These are phyloP conservation scores for Voacanga thouarsii DNA, from an alignment of 257 asterid genomes.

Conservation along the genomic window DNA sequence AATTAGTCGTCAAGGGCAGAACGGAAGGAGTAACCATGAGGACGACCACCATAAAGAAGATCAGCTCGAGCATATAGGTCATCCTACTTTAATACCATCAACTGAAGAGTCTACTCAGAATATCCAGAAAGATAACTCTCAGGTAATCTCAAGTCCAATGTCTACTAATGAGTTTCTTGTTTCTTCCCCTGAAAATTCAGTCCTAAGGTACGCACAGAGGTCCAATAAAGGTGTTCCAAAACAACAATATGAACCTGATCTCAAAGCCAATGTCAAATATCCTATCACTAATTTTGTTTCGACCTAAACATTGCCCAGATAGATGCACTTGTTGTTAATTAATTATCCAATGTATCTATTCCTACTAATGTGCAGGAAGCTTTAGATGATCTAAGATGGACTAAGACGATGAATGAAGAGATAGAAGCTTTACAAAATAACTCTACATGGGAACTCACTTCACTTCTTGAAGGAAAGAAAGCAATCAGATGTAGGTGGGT, in stretches of 20 bases:
- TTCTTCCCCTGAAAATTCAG: no score
- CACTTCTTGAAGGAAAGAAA: no score
- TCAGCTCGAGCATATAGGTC: no score
- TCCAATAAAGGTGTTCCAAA: conserved; percentile 6
- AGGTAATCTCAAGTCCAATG: neutral
- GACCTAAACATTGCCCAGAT: neutral
- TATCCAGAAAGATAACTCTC: neutral
- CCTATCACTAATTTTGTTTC: neutral
- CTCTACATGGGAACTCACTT: no score
- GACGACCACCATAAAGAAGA: no score
- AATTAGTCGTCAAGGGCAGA: no score
- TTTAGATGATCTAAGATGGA: no score
- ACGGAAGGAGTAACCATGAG: no score
- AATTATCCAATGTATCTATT: conserved; percentile 6
- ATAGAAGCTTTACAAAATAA: no score
- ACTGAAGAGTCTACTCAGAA: neutral
- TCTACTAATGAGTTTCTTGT: neutral
- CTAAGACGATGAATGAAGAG: no score
- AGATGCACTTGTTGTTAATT: conserved; percentile 3
- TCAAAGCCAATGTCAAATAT: conserved; percentile 6
- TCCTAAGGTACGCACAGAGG: neutral
- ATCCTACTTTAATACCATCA: neutral
- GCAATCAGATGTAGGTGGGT: no score
- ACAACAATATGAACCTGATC: conserved; percentile 12
- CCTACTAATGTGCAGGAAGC: neutral